Percentiles rank a stretch among this genome's conserved stretches.
Evolutionary conservation across 495 filamentous ascomycete species (phyloP).

Genomic region (Margaritispora aquatica): DNA sequence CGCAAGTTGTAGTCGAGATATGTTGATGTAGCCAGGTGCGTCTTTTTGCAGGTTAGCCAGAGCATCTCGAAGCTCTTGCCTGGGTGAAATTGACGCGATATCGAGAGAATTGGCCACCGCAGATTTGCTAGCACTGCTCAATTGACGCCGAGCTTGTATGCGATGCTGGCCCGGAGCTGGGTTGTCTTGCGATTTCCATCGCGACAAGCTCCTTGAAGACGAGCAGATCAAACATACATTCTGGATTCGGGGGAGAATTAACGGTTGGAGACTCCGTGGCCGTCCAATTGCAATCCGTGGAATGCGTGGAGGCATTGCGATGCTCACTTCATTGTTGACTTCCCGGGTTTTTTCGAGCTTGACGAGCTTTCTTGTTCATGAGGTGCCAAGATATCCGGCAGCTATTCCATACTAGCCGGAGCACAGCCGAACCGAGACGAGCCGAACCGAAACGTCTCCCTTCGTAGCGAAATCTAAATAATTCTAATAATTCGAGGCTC

Average conservation of each 20-base stretch:
- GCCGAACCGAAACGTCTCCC: too few species aligned
- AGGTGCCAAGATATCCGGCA: neutral
- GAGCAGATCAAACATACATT: slow-evolving; percentile 24
- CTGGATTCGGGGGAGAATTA: slow-evolving; percentile 12
- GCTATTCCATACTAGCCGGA: too few species aligned
- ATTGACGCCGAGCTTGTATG: slow-evolving; percentile 9
- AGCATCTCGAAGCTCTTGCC: slow-evolving; percentile 49
- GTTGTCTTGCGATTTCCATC: neutral
- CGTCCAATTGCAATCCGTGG: slow-evolving; percentile 11
- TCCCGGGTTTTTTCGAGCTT: neutral
- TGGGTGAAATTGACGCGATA: slow-evolving; percentile 19
- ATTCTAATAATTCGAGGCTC: too few species aligned
- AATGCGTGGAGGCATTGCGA: slow-evolving; percentile 26
- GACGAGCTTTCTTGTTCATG: neutral
- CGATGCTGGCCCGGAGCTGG: neutral
- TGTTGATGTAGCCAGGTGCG: slow-evolving; percentile 60
- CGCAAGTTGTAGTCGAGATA: slow-evolving; percentile 74
- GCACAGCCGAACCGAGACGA: too few species aligned
- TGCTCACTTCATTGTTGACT: slow-evolving; percentile 9
- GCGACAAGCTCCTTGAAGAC: neutral
- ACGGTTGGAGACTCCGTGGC: slow-evolving; percentile 13
- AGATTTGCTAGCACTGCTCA: neutral
- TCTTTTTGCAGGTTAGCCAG: slow-evolving; percentile 55
- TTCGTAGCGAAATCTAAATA: too few species aligned
- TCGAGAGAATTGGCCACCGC: neutral